phyloP scores from a whole-genome alignment of 2,329 filamentous ascomycete genomes.

The Pyrenophora graminea region DNA sequence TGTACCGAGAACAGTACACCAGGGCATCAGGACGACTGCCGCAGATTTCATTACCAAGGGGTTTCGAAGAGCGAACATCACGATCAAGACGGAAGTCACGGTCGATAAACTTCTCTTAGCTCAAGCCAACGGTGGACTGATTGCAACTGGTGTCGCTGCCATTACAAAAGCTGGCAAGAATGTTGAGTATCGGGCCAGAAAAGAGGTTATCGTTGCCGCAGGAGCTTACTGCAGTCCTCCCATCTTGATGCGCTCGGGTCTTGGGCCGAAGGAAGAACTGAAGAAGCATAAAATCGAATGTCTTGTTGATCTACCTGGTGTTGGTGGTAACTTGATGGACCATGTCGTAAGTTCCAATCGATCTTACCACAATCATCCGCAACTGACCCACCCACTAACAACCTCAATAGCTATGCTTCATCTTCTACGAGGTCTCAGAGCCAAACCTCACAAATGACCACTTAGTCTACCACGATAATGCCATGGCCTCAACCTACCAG shows the following conservation, averaged over 20 bases:
- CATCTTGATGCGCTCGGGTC: constrained; percentile 58
- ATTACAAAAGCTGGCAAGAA: constrained; percentile 50
- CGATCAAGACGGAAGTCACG: constrained; percentile 37
- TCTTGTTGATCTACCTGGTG: constrained; percentile 61
- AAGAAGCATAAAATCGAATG: constrained; percentile 57
- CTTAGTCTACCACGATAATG: constrained; percentile 60
- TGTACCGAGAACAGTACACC: constrained; percentile 36
- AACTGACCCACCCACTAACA: constrained; percentile 45
- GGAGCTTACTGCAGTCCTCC: constrained; percentile 42
- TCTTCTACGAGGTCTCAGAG: constrained; percentile 64
- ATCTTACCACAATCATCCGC: constrained; percentile 49
- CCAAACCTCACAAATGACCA: constrained; percentile 61
- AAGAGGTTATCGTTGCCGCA: constrained; percentile 42
- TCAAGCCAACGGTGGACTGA: constrained; percentile 44
- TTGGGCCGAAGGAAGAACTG: constrained; percentile 61
- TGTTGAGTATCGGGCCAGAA: constrained; percentile 39
- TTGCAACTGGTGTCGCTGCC: constrained; percentile 53
- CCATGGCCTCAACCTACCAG: constrained; percentile 54
- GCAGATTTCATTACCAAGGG: constrained; percentile 49
- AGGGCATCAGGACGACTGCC: constrained; percentile 35
- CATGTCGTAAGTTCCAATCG: constrained; percentile 58
- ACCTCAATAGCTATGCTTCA: constrained; percentile 51
- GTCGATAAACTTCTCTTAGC: constrained; percentile 54
- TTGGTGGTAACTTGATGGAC: constrained; percentile 68
- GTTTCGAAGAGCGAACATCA: constrained; percentile 43